Percentiles rank a stretch among this genome's conserved stretches.
Evolutionary conservation across 2,329 filamentous ascomycete genomes (phyloP).

Genomic region (Chalara sp.): DNA sequence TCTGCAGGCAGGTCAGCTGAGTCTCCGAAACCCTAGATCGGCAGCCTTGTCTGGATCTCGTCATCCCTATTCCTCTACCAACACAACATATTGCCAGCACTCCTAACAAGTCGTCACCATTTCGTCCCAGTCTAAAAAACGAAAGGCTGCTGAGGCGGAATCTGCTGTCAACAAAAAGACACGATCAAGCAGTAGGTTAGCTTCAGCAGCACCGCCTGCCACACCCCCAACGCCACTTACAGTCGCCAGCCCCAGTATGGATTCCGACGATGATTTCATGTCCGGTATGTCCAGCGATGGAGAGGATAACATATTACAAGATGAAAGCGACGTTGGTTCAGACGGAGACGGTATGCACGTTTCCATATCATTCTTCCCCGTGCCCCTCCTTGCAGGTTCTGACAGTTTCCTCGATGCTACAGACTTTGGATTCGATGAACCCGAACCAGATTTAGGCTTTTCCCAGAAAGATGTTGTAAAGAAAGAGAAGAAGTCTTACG

Average conservation of each 20-base stretch:
- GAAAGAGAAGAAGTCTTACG: constrained; percentile 68
- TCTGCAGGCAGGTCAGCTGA: no score
- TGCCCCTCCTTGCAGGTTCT: constrained; percentile 4
- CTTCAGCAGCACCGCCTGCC: constrained; percentile 28
- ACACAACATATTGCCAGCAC: background rate
- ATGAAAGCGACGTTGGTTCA: constrained; percentile 71
- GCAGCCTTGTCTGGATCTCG: background rate
- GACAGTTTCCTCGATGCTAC: background rate
- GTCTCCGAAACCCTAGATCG: no score
- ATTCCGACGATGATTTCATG: constrained; percentile 93
- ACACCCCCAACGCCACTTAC: constrained; percentile 52
- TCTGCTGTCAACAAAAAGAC: constrained; percentile 26
- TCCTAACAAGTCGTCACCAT: constrained; percentile 35
- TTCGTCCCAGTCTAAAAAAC: constrained; percentile 44
- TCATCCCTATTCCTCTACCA: background rate
- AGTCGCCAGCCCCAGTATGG: constrained; percentile 58
- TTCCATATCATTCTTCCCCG: constrained; percentile 1
- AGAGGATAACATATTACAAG: constrained; percentile 64
- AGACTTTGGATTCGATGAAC: constrained; percentile 39
- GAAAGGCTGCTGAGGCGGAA: constrained; percentile 42
- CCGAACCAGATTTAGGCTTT: constrained; percentile 40
- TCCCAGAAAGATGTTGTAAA: constrained; percentile 59
- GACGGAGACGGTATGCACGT: constrained; percentile 26
- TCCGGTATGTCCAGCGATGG: constrained; percentile 70
- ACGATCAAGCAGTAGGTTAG: constrained; percentile 28